Evolutionary conservation across 2,329 filamentous ascomycete species (phyloP), one percentile per base, ranked within the genome.

Genomic region (Colletotrichum tanaceti): DNA sequence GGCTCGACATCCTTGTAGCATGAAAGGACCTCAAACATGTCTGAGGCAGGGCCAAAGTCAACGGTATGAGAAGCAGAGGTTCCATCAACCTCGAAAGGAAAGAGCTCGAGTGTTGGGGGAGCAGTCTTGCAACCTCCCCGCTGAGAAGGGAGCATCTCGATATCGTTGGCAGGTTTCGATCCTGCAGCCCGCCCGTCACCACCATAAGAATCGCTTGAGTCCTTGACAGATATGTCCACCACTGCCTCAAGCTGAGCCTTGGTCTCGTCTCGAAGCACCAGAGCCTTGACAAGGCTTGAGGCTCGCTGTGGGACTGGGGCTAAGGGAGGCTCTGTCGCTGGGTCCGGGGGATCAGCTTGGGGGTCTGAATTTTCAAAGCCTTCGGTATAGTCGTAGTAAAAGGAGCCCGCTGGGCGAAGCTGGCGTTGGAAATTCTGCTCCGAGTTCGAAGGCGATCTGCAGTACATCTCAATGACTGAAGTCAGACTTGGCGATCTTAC

Each of bases 301-400:
- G 69, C 66, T 57, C 76, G 73, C 41, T 73, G 71, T 5, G 74
- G 76, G 41, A 77, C 75, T 4, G 80, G 79, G 6, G 75, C 77
- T 11, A 80, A 62, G 18, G 79, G 74, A 20, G 72, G 61, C n/a
- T 61, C 61, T 14, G 68, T 22, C 24, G 58, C 70, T 20, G 32
- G 24, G 7, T n/a, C 20, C 18, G 10, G 32, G 11, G 14, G 10
- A 44, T 24, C 18, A 57, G 28, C 57, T 7, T 58, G 72, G 38
- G 73, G 66, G 22, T 69, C 64, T 20, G 73, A 75, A 52, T 74
- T 77, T 20, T 85, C 82, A 59, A 86, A 86, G 3, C 80, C 82
- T 71, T 87, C 85, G 20, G 79, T 83, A 72, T 87, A 87, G 72
- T 87, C 85, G 70, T 87, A 86, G 72, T 86, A 87, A 46, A 82